Evolutionary conservation across 768 basidiomycete species (phyloP), one percentile per base, ranked within the genome.

Genomic region (Kwoniella sp.): DNA sequence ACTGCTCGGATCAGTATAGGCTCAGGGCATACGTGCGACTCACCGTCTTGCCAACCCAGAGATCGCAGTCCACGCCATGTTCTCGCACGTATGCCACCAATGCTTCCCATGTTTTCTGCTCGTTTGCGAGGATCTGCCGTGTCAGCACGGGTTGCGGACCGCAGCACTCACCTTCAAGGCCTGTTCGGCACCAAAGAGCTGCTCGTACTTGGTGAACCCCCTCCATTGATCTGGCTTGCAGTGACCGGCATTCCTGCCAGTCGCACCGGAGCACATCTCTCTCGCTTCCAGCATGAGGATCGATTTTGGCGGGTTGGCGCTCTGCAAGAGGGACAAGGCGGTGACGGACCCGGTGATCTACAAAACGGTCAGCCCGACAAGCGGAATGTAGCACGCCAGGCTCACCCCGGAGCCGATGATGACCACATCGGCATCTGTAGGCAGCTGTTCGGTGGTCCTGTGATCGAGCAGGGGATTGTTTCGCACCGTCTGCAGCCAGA

Each of bases 201-300:
- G n/a, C n/a, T 27, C 45, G 47, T 62, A 66, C 36, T 60, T 55
- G 20, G 50, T 37, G 37, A 55, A 66, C 0, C 60, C 64, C 23
- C 57, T 53, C 54, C 53, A 62, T 37, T 37, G 34, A 33, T 49
- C 57, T 25, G 61, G 66, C 28, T 66, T 58, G 57, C 51, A 70
- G 57, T 56, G 70, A 46, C 56, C 71, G 33, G 56, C 63, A 41
- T 78, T 60, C 29, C 86, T 75, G 22, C 89, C 89, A 86, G 71
- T 91, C 85, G 65, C 70, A 6, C 70, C 70, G 1, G 67, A 69
- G 25, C 59, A 65, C 9, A 62, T 43, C 42, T 88, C 85, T 62
- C 91, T 77, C 3, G 89, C 91, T 66, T 93, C 90, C 5, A 95
- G 72, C 12, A 92, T 76, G 17, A 84, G 82, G 0, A 84, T 77